A percentile compares a stretch with the other conserved stretches of the same genome.
These are phyloP conservation scores for Chlamydomonas applanata DNA, from an alignment of 139 green algal species.

Conservation along the genomic window DNA sequence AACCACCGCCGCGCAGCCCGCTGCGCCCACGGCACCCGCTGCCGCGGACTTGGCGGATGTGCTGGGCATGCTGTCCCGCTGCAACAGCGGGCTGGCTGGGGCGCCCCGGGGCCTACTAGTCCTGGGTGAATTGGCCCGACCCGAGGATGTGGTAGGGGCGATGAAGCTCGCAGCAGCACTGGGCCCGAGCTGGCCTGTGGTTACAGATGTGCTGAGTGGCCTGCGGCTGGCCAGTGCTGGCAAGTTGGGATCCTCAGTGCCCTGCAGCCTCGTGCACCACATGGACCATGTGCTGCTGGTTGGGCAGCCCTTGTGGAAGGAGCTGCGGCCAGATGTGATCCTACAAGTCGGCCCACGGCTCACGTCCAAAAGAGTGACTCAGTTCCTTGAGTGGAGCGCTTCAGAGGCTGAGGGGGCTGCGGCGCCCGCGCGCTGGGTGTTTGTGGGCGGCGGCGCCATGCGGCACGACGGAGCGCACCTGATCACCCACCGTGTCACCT, in stretches of 20 bases:
- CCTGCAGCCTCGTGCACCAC: conserved; percentile 54
- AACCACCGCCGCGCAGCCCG: not conserved
- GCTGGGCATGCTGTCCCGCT: conserved; percentile 23
- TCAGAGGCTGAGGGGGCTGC: conserved; percentile 45
- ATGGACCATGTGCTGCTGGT: conserved; percentile 80
- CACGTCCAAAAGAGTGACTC: conserved; percentile 81
- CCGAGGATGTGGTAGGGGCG: conserved; percentile 60
- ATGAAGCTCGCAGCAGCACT: conserved; percentile 51
- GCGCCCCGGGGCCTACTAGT: conserved; percentile 74
- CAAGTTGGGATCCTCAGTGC: no score
- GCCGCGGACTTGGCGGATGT: conserved; percentile 16
- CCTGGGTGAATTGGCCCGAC: conserved; percentile 61
- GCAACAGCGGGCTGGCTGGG: no score
- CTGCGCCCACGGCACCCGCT: not conserved
- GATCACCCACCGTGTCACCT: conserved; percentile 59
- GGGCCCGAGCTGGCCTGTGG: conserved; percentile 73
- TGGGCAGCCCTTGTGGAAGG: conserved; percentile 50
- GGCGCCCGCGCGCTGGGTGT: conserved; percentile 34
- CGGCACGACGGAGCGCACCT: conserved; percentile 81
- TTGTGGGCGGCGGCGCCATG: conserved; percentile 23
- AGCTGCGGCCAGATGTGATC: conserved; percentile 73
- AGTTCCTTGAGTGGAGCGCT: conserved; percentile 63
- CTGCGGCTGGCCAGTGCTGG: conserved; percentile 48
- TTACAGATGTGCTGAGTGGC: conserved; percentile 84
- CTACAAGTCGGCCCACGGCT: conserved; percentile 81